These are phyloP conservation scores for Neofusicoccum umdonicola DNA, from an alignment of 2,329 filamentous ascomycete genomes.

Conservation along the genomic window DNA sequence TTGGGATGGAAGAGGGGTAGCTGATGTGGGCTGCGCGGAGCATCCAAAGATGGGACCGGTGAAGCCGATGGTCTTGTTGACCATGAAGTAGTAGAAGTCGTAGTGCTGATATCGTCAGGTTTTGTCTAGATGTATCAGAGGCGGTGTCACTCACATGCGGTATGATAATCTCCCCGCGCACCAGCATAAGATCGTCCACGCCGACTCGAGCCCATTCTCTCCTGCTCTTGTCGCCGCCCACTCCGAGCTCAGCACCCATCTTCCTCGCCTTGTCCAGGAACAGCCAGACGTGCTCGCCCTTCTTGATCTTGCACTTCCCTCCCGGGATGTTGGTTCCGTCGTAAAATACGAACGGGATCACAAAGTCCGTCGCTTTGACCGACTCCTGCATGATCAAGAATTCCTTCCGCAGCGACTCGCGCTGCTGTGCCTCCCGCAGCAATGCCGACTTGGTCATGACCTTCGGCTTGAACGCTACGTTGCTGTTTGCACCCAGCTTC, in stretches of 20 bases:
- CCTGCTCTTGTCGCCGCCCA: conserved; percentile 65
- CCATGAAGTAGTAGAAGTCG: conserved; percentile 94
- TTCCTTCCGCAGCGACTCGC: conserved; percentile 72
- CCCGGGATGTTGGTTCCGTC: conserved; percentile 88
- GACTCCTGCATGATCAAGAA: conserved; percentile 80
- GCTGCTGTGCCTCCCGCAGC: conserved; percentile 73
- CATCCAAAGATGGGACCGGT: conserved; percentile 78
- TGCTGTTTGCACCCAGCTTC: conserved; percentile 60
- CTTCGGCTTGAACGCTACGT: conserved; percentile 66
- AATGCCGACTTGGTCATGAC: conserved; percentile 73
- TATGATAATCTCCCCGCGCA: conserved; percentile 85
- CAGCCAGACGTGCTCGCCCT: conserved; percentile 89
- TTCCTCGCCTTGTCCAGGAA: conserved; percentile 91
- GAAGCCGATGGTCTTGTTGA: conserved; percentile 79
- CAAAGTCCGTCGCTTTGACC: conserved; percentile 84
- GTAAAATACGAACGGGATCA: conserved; percentile 95
- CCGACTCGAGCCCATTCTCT: conserved; percentile 90
- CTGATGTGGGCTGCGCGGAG: conserved; percentile 49
- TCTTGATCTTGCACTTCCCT: conserved; percentile 80
- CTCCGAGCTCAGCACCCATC: conserved; percentile 78
- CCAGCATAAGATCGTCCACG: conserved; percentile 92
- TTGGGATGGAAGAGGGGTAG: conserved; percentile 32
- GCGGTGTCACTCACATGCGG: conserved; percentile 70
- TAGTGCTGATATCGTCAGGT: conserved; percentile 67
- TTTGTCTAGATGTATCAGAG: neutral